A percentile compares a stretch with the other conserved stretches of the same genome.
Evolutionary conservation across 495 filamentous ascomycete genomes (phyloP).

Genomic region (Daldinia loculata): DNA sequence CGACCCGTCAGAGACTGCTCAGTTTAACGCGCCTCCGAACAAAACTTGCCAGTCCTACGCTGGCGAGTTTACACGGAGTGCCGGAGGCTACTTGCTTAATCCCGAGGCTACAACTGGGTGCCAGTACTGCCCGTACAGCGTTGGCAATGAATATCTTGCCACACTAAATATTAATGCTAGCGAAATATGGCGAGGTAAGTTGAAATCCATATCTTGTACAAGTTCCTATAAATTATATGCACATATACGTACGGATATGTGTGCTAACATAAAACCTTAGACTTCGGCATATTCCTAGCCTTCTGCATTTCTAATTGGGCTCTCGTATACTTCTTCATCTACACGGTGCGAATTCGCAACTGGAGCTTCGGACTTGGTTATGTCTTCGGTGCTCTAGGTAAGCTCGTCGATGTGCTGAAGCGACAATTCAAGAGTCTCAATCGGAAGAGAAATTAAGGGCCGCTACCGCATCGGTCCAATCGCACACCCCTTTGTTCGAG

Average conservation of each 20-base stretch:
- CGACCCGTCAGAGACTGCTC: slow-evolving; percentile 65
- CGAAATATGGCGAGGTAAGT: slow-evolving; percentile 45
- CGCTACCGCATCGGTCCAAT: neutral
- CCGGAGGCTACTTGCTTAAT: slow-evolving; percentile 68
- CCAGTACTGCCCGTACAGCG: slow-evolving; percentile 76
- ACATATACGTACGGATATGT: neutral
- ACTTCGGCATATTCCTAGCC: slow-evolving; percentile 80
- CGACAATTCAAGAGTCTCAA: slow-evolving; percentile 47
- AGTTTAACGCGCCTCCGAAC: slow-evolving; percentile 70
- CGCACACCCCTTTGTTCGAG: neutral
- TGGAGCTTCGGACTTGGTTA: slow-evolving; percentile 77
- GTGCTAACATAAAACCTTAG: slow-evolving; percentile 36
- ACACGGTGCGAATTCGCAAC: slow-evolving; percentile 73
- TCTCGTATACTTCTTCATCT: slow-evolving; percentile 87
- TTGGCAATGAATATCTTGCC: slow-evolving; percentile 71
- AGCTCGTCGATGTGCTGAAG: slow-evolving; percentile 55
- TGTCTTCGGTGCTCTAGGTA: slow-evolving; percentile 61
- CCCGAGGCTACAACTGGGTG: slow-evolving; percentile 66
- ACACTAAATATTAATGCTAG: slow-evolving; percentile 69
- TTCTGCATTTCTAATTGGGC: slow-evolving; percentile 81
- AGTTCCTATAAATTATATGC: too few species aligned
- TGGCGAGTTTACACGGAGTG: slow-evolving; percentile 58
- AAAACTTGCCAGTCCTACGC: slow-evolving; percentile 71
- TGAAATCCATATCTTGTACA: neutral
- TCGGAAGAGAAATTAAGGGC: slow-evolving; percentile 24